Conservation (phyloP, 1,284 basidiomycete genomes). For the Malassezia pachydermatis region DNA sequence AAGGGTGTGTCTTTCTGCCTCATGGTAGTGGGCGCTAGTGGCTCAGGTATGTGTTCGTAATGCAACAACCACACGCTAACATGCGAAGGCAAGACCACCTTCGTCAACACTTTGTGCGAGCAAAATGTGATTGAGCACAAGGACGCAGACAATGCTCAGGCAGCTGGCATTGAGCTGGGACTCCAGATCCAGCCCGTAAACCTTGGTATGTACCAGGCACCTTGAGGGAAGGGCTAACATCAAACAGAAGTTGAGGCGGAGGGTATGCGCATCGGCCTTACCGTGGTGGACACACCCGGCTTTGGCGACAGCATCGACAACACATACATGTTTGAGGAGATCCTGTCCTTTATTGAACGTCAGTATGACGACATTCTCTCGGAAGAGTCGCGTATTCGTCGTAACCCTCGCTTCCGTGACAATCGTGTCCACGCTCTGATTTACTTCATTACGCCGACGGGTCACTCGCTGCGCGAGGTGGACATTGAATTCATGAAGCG, state of each 20-base stretch:
- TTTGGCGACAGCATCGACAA: constrained; percentile 99
- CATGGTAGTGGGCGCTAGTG: constrained; percentile 47
- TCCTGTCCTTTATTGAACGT: constrained; percentile 89
- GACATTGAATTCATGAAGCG: constrained; percentile 63
- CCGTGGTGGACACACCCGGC: constrained; percentile 96
- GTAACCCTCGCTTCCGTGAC: constrained; percentile 97
- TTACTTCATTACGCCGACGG: constrained; percentile 94
- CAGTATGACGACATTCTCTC: constrained; percentile 99
- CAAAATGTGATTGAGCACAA: constrained; percentile 57
- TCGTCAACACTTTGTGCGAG: constrained; percentile 49
- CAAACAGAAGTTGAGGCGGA: constrained; percentile 86
- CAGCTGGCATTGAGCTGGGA: constrained; percentile 86
- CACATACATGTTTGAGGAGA: constrained; percentile 65
- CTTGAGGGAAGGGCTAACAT: background rate
- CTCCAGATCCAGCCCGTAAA: constrained; percentile 92
- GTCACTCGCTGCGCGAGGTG: constrained; percentile 84
- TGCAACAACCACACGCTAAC: background rate
- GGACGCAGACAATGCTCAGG: constrained; percentile 70
- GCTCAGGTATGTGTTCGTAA: constrained; percentile 26
- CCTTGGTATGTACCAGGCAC: constrained; percentile 68
- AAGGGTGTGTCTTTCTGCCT: constrained; percentile 49
- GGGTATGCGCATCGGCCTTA: constrained; percentile 91
- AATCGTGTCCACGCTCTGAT: constrained; percentile 78
- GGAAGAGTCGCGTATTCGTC: constrained; percentile 97
- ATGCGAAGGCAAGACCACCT: constrained; percentile 40